Percentiles rank a stretch among this genome's conserved stretches.
phyloP scores from a whole-genome alignment of 192 early-diverging fungal genomes.

The Coemansia sp. region DNA sequence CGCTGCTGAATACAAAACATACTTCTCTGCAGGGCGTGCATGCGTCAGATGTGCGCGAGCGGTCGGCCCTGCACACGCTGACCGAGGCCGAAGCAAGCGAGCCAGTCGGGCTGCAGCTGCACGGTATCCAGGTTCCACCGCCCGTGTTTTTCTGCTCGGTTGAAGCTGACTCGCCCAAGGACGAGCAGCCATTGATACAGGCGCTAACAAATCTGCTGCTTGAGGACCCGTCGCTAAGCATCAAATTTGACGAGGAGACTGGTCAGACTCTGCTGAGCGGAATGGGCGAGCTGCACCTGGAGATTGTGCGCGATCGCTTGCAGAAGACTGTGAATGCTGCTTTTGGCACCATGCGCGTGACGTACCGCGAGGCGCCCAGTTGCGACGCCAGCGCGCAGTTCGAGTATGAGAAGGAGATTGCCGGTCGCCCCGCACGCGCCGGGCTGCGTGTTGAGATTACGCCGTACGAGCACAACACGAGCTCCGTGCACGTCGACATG shows the following conservation, averaged over 20 bases:
- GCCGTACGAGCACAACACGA: conserved; percentile 32
- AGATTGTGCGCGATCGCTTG: conserved; percentile 84
- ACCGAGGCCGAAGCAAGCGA: conserved; percentile 1
- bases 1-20: conserved; percentile 63
- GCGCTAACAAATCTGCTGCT: conserved; percentile 71
- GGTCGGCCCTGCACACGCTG: conserved; percentile 5
- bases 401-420: conserved; percentile 67
- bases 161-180: conserved; percentile 72
- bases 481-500: conserved; percentile 17
- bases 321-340: conserved; percentile 72
- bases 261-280: conserved; percentile 87
- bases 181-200: conserved; percentile 69
- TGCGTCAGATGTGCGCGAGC: background rate
- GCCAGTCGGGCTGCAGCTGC: conserved; percentile 54
- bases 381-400: conserved; percentile 26
- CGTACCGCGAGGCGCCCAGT: conserved; percentile 77
- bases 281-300: conserved; percentile 95
- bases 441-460: conserved; percentile 57
- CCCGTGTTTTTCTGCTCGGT: conserved; percentile 83
- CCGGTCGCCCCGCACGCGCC: conserved; percentile 65
- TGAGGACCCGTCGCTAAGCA: conserved; percentile 86
- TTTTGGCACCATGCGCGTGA: conserved; percentile 83
- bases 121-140: conserved; percentile 77
- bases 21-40: conserved; percentile 8
- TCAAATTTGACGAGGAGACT: conserved; percentile 74